A percentile compares a stretch with the other conserved stretches of the same genome.
Conservation (phyloP, 2,329 filamentous ascomycete genomes). For the Colletotrichum plurivorum region DNA sequence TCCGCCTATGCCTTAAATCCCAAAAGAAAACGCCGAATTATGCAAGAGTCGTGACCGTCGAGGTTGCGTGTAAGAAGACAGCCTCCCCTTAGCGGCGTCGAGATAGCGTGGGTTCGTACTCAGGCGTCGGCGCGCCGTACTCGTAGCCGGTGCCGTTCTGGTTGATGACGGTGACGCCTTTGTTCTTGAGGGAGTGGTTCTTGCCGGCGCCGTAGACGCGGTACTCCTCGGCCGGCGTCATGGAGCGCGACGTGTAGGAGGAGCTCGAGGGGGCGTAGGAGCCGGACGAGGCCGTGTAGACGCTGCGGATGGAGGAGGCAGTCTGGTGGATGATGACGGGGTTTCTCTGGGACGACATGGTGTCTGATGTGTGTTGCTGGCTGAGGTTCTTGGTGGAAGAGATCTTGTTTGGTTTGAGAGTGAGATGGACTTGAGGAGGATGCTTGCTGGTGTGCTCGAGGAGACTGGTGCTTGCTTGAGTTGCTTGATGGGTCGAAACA, state of each 20-base stretch:
- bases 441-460: background rate
- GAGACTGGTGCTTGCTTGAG: background rate
- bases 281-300: constrained; percentile 45
- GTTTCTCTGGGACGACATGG: constrained; percentile 44
- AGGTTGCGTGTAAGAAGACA: background rate
- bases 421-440: constrained; percentile 1
- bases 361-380: constrained; percentile 8
- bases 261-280: constrained; percentile 35
- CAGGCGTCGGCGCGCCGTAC: constrained; percentile 48
- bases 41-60: background rate
- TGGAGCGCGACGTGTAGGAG: constrained; percentile 31
- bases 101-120: constrained; percentile 44
- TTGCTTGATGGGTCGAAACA: background rate
- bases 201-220: constrained; percentile 52
- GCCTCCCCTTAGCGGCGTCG: background rate
- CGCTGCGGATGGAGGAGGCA: constrained; percentile 47
- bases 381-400: background rate
- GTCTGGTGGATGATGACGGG: constrained; percentile 52
- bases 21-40: constrained; percentile 8
- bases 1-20: background rate
- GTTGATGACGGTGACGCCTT: constrained; percentile 49
- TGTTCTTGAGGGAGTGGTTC: constrained; percentile 47
- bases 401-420: background rate
- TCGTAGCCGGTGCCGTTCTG: constrained; percentile 50
- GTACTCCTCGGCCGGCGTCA: constrained; percentile 31